Evolutionary conservation across 306 rosid genomes (phyloP).

Genomic region (Crotalaria pallida): DNA sequence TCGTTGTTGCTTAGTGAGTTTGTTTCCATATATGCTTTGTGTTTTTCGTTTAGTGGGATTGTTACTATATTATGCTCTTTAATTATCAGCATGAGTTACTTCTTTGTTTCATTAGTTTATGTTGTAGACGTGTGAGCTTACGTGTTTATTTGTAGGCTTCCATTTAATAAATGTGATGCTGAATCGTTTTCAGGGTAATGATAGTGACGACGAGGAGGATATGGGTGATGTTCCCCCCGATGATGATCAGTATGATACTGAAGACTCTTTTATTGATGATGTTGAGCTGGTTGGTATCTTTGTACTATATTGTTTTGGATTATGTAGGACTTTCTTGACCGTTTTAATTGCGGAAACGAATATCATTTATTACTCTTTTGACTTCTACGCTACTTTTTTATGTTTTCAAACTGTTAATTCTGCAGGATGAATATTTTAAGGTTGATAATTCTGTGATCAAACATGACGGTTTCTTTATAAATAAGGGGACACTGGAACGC

Average conservation of each 20-base stretch:
- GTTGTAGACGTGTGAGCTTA: neutral
- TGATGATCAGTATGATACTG: conserved; percentile 97
- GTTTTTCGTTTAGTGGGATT: neutral
- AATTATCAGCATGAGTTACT: neutral
- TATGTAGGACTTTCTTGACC: conserved; percentile 21
- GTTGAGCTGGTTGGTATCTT: conserved; percentile 81
- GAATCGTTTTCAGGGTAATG: conserved; percentile 69
- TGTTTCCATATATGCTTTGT: conserved; percentile 10
- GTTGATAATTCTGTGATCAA: conserved; percentile 90
- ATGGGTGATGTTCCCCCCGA: conserved; percentile 70
- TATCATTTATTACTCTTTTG: conserved; percentile 3
- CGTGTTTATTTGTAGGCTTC: conserved; percentile 7
- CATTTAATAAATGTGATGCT: neutral
- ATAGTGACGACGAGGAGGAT: conserved; percentile 94
- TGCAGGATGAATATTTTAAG: conserved; percentile 97
- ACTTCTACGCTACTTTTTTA: conserved; percentile 10
- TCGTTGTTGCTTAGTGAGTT: neutral
- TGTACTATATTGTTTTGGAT: conserved; percentile 1
- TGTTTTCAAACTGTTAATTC: conserved; percentile 14
- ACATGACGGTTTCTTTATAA: conserved; percentile 95
- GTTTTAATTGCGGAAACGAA: conserved; percentile 14
- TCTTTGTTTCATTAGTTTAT: conserved; percentile 9
- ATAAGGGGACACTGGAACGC: conserved; percentile 88
- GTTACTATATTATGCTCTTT: neutral
- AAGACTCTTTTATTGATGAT: conserved; percentile 96